These are phyloP conservation scores for Diaporthe ampelina DNA, from an alignment of 2,329 filamentous ascomycete species.

Conservation along the genomic window DNA sequence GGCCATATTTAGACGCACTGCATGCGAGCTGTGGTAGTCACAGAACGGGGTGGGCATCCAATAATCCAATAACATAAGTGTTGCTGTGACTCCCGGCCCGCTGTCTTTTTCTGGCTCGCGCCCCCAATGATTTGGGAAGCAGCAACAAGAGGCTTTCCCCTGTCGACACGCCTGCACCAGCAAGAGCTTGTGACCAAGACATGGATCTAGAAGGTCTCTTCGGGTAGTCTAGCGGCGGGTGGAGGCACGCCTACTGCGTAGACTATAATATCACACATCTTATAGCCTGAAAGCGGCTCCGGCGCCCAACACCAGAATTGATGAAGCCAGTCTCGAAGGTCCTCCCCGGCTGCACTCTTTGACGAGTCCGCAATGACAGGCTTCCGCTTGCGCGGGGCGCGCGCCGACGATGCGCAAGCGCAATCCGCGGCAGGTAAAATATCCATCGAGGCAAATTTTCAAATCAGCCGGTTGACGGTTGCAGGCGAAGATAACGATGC, in stretches of 20 bases:
- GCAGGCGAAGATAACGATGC: constrained; percentile 20
- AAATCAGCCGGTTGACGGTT: constrained; percentile 6
- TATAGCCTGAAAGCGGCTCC: constrained; percentile 31
- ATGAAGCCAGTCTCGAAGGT: constrained; percentile 14
- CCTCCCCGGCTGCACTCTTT: constrained; percentile 10
- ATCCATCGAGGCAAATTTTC: constrained; percentile 7
- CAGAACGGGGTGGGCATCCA: constrained; percentile 15
- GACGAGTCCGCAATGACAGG: neutral
- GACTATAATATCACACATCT: constrained; percentile 26
- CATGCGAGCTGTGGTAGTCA: constrained; percentile 23
- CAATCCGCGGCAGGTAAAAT: constrained; percentile 24
- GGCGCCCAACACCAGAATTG: constrained; percentile 8
- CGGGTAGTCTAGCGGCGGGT: constrained; percentile 32
- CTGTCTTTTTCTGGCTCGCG: constrained; percentile 19
- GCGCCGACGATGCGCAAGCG: constrained; percentile 15
- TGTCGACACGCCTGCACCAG: neutral
- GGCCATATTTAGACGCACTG: constrained; percentile 36
- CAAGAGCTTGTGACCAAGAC: constrained; percentile 15
- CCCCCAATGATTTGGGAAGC: neutral
- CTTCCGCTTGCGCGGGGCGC: constrained; percentile 13
- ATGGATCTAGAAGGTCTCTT: constrained; percentile 16
- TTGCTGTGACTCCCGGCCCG: constrained; percentile 17
- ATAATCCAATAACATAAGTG: neutral
- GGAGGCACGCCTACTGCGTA: constrained; percentile 8
- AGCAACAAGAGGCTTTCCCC: too few species aligned